A percentile compares a stretch with the other conserved stretches of the same genome.
phyloP scores from a whole-genome alignment of 495 filamentous ascomycete genomes.

The Podospora didyma region DNA sequence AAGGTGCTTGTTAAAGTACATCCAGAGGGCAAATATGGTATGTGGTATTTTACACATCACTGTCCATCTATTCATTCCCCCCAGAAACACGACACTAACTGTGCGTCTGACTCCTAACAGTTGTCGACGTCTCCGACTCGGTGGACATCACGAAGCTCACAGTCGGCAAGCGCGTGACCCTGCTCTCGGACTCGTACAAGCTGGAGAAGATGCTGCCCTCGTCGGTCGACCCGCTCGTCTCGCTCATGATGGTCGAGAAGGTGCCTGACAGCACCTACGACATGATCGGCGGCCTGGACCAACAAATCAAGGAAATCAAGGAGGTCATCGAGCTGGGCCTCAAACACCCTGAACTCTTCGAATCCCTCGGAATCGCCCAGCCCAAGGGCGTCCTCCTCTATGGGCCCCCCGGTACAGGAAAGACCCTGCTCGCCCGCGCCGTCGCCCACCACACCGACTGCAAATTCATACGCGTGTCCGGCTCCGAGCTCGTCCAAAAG shows the following conservation, averaged over 20 bases:
- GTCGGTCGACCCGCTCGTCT: slow-evolving; percentile 95
- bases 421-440: slow-evolving; percentile 91
- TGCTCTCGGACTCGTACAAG: slow-evolving; percentile 95
- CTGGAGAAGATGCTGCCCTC: slow-evolving; percentile 97
- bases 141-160: slow-evolving; percentile 96
- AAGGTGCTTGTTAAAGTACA: slow-evolving; percentile 99
- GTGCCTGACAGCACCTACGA: slow-evolving; percentile 99
- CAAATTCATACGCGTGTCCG: slow-evolving; percentile 97
- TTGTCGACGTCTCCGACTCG: slow-evolving; percentile 92
- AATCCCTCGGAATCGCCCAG: slow-evolving; percentile 96
- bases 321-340: slow-evolving; percentile 98
- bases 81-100: neutral
- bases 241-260: slow-evolving; percentile 99
- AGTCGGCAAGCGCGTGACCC: slow-evolving; percentile 93
- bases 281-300: slow-evolving; percentile 98
- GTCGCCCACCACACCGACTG: slow-evolving; percentile 98
- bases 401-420: slow-evolving; percentile 93
- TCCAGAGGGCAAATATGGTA: slow-evolving; percentile 99
- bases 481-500: slow-evolving; percentile 96
- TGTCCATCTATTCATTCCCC: too few relatives aligned
- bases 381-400: slow-evolving; percentile 97
- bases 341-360: slow-evolving; percentile 97
- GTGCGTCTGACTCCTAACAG: slow-evolving; percentile 47
- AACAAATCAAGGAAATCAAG: slow-evolving; percentile 99
- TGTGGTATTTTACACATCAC: slow-evolving; percentile 17